Evolutionary conservation across 192 early-diverging fungal genomes (phyloP).

Genomic region (Backusella psychrophila): DNA sequence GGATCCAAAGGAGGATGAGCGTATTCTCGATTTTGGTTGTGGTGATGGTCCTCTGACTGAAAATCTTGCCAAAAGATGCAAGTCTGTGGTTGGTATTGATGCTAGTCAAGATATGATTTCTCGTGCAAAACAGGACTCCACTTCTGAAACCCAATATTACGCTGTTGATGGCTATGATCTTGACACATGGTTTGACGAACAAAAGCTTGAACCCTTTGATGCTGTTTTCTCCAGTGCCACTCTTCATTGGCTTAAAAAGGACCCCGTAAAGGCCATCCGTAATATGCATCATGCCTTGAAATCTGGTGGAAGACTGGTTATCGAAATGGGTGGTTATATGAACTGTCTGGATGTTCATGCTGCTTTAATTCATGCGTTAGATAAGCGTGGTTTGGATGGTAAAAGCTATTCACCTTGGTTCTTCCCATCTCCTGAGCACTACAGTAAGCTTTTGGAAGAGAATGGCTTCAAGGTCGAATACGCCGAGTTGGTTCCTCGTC

Average conservation of each 20-base stretch:
- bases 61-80: constrained; percentile 42
- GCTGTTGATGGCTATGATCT: constrained; percentile 61
- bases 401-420: constrained; percentile 40
- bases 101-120: constrained; percentile 58
- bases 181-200: constrained; percentile 29
- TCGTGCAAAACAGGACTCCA: constrained; percentile 34
- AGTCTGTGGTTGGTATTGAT: constrained; percentile 60
- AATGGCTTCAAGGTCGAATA: constrained; percentile 48
- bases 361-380: constrained; percentile 39
- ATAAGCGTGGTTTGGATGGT: constrained; percentile 42
- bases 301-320: constrained; percentile 56
- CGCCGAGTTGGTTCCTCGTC: constrained; percentile 50
- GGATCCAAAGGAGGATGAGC: constrained; percentile 46
- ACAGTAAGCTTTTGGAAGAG: constrained; percentile 44
- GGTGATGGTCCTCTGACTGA: constrained; percentile 63
- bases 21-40: constrained; percentile 68
- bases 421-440: constrained; percentile 48
- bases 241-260: constrained; percentile 69
- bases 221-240: constrained; percentile 71
- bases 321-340: constrained; percentile 54
- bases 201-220: constrained; percentile 53
- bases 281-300: constrained; percentile 54
- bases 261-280: constrained; percentile 54
- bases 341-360: constrained; percentile 40
- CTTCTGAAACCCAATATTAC: constrained; percentile 21